Conservation (phyloP, 768 basidiomycete species). For the Royoungia palumana region DNA sequence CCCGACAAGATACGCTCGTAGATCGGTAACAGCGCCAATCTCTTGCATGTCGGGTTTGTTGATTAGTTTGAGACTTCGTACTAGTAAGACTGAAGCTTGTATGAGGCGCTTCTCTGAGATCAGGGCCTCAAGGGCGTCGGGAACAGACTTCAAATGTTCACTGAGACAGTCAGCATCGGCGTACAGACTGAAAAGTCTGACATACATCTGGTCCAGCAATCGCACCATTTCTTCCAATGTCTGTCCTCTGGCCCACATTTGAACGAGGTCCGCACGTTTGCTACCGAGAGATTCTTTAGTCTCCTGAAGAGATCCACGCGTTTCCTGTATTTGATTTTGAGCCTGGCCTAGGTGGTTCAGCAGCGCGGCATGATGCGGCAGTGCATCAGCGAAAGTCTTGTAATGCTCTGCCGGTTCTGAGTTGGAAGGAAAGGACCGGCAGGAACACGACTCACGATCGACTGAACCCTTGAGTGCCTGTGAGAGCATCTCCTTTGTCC, state of each 20-base stretch:
- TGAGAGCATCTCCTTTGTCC: slow-evolving; percentile 74
- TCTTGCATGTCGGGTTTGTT: slow-evolving; percentile 92
- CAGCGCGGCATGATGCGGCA: slow-evolving; percentile 85
- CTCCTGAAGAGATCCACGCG: slow-evolving; percentile 70
- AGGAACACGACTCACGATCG: slow-evolving; percentile 56
- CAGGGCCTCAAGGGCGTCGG: slow-evolving; percentile 88
- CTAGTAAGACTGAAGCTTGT: slow-evolving; percentile 82
- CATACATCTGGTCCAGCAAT: slow-evolving; percentile 92
- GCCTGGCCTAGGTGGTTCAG: slow-evolving; percentile 67
- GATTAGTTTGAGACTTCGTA: slow-evolving; percentile 85
- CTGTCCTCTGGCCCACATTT: slow-evolving; percentile 85
- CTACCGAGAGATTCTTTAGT: slow-evolving; percentile 75
- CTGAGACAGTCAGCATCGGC: slow-evolving; percentile 41
- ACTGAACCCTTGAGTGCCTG: slow-evolving; percentile 83
- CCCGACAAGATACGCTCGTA: slow-evolving; percentile 75
- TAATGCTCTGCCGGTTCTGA: slow-evolving; percentile 65
- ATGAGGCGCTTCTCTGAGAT: slow-evolving; percentile 93
- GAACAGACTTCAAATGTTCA: slow-evolving; percentile 85
- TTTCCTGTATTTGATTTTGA: slow-evolving; percentile 69
- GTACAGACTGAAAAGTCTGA: slow-evolving; percentile 8
- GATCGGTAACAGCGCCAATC: slow-evolving; percentile 89
- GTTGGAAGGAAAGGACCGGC: slow-evolving; percentile 1
- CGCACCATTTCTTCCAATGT: slow-evolving; percentile 94
- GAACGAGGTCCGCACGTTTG: slow-evolving; percentile 85
- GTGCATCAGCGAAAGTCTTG: slow-evolving; percentile 89